Evolutionary conservation across 78 protist genomes (phyloP), one percentile per base, ranked within the genome.

Genomic region (Dictyostelium brefeldianum): DNA sequence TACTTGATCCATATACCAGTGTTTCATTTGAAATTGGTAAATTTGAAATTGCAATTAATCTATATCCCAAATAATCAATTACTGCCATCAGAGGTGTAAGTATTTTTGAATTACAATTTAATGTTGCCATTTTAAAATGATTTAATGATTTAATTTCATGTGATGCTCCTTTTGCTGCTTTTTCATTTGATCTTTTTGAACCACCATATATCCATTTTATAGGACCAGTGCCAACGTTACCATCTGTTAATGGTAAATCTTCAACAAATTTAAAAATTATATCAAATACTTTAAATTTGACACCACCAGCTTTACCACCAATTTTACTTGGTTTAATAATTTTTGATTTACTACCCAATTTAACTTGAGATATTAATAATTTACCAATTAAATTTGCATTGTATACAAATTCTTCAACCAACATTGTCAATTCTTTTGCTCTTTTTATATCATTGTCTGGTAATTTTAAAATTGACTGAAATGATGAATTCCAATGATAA

Each of bases 221-320:
- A 0, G 14, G 25, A 51, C 15, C 56, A 14, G 56, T 51, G n/a
- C n/a, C n/a, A 36, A 36, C 43, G 8, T n/a, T 56, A 20, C 20
- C n/a, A 20, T 18, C n/a, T 5, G 81, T 81, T 43, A 74, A 46
- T 9, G 78, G 27, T 47, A 41, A 41, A 47, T 84, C 92, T 11
- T 56, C 92, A 9, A 77, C 92, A 77, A 85, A 85, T 50, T 85
- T 85, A 62, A 85, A 85, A 29, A 85, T 85, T 11, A 85, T 85
- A 77, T 85, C 92, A 3, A 77, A 46, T 50, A 75, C 64, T 31
- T 62, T 85, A 41, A 29, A 85, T 77, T 85, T 85, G 2, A 51
- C 20, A 17, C 96, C 96, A 84, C 96, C 96, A 15, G 81, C 96
- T 1, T 77, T 73, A 70, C 96, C 96, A 43, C 96, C 96, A 12